These are phyloP conservation scores for Hyaloperonospora arabidopsidis DNA, from an alignment of 352 stramenopile species.

Conservation along the genomic window DNA sequence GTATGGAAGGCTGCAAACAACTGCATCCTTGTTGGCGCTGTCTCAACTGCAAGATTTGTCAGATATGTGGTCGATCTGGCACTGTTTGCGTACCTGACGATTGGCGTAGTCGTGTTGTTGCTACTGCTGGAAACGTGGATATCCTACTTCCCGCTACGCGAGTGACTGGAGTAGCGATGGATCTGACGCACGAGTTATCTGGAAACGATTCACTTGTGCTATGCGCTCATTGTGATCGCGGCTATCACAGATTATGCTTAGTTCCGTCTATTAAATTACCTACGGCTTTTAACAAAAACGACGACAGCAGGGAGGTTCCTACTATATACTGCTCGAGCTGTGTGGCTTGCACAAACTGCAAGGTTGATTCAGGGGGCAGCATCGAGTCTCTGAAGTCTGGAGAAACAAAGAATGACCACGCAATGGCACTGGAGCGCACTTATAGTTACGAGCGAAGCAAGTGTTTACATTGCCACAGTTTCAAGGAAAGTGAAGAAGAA, in stretches of 20 bases:
- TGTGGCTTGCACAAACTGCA: slow-evolving; percentile 52
- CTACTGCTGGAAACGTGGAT: slow-evolving; percentile 21
- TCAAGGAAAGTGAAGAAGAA: slow-evolving; percentile 42
- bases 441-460: slow-evolving; percentile 59
- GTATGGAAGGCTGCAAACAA: slow-evolving; percentile 31
- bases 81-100: slow-evolving; percentile 12
- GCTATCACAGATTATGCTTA: slow-evolving; percentile 49
- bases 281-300: slow-evolving; percentile 9
- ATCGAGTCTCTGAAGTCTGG: slow-evolving; percentile 10
- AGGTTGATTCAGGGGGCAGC: slow-evolving; percentile 10
- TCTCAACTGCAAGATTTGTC: slow-evolving; percentile 94
- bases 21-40: slow-evolving; percentile 87
- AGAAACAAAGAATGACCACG: slow-evolving; percentile 23
- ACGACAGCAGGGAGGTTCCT: slow-evolving; percentile 7
- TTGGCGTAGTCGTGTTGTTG: slow-evolving; percentile 8
- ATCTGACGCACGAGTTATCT: slow-evolving; percentile 4
- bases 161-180: slow-evolving; percentile 3
- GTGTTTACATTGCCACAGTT: slow-evolving; percentile 55
- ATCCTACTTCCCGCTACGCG: slow-evolving; percentile 3
- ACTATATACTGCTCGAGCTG: slow-evolving; percentile 63
- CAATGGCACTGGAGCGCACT: slow-evolving; percentile 25
- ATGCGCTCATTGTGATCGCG: slow-evolving; percentile 45
- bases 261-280: slow-evolving; percentile 30
- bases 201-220: slow-evolving; percentile 25
- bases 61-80: slow-evolving; percentile 78